Conservation (phyloP, 805 yeast genomes). For the Teunomyces aglyptinius region DNA sequence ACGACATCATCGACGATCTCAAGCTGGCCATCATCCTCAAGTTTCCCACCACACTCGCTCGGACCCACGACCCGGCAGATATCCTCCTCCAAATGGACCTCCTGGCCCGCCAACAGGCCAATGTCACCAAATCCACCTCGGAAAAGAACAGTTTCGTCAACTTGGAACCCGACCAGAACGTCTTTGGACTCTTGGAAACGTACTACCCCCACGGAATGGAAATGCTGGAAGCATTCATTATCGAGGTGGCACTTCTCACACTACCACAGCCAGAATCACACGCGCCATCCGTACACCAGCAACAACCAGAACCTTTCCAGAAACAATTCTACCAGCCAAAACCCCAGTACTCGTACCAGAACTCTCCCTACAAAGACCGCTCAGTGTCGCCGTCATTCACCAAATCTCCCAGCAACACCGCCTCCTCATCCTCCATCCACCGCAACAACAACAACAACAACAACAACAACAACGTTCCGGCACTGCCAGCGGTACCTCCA, state of each 20-base stretch:
- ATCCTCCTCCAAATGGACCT: conserved; percentile 39
- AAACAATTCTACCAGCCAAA: conserved; percentile 28
- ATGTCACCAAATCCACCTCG: not conserved
- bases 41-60: conserved; percentile 65
- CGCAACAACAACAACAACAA: conserved; percentile 7
- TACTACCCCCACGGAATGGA: conserved; percentile 68
- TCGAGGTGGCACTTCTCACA: conserved; percentile 32
- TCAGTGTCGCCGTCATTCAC: conserved; percentile 25
- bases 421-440: conserved; percentile 21
- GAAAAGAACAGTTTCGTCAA: conserved; percentile 5
- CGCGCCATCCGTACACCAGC: conserved; percentile 8
- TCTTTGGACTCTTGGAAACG: conserved; percentile 57
- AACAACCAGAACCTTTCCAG: conserved; percentile 1
- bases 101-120: conserved; percentile 1
- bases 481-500: conserved; percentile 17
- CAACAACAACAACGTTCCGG: conserved; percentile 32
- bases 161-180: conserved; percentile 60
- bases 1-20: conserved; percentile 78
- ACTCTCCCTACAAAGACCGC: conserved; percentile 17
- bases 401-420: no score
- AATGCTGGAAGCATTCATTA: conserved; percentile 60
- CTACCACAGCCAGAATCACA: not conserved
- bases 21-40: conserved; percentile 62
- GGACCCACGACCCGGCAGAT: conserved; percentile 69
- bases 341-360: conserved; percentile 26